A percentile compares a stretch with the other conserved stretches of the same genome.
phyloP scores from a whole-genome alignment of 1,284 basidiomycete species.

The Cystobasidium sp. region DNA sequence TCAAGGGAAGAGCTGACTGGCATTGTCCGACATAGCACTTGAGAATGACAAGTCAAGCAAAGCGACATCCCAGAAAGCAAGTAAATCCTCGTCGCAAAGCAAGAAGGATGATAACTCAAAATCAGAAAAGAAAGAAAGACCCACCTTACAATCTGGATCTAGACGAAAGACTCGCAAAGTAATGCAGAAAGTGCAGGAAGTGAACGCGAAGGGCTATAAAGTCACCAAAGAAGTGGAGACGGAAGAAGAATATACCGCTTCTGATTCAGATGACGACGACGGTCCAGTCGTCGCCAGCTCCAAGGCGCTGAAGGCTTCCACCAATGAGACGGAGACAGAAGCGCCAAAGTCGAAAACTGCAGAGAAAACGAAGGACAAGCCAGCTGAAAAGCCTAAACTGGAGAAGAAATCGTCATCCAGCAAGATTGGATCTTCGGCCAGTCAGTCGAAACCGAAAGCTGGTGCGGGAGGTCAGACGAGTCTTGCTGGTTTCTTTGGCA shows the following conservation, averaged over 20 bases:
- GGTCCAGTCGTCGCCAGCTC: conserved; percentile 24
- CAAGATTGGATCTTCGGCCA: neutral
- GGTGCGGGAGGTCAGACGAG: conserved; percentile 32
- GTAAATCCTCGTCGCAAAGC: conserved; percentile 1
- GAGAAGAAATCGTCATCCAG: conserved; percentile 9
- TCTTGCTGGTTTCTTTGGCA: conserved; percentile 40
- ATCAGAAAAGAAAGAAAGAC: conserved; percentile 20
- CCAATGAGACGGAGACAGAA: conserved; percentile 13
- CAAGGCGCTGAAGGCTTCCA: neutral
- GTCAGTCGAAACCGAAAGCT: conserved; percentile 14
- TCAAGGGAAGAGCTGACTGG: neutral
- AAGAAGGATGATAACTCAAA: conserved; percentile 7
- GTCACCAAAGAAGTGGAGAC: conserved; percentile 38
- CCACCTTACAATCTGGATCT: conserved; percentile 18
- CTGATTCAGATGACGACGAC: conserved; percentile 32
- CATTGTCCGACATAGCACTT: neutral
- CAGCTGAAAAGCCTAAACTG: conserved; percentile 21
- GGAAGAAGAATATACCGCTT: conserved; percentile 39
- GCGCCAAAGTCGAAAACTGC: conserved; percentile 19
- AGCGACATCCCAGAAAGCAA: neutral
- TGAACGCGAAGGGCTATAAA: conserved; percentile 38
- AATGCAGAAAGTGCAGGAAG: conserved; percentile 14
- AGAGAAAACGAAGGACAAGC: conserved; percentile 11
- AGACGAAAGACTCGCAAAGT: conserved; percentile 27
- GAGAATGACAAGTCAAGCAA: conserved; percentile 1